Evolutionary conservation across 176 grass and related monocot genomes (phyloP).

Genomic region (Musa schizocarpa): DNA sequence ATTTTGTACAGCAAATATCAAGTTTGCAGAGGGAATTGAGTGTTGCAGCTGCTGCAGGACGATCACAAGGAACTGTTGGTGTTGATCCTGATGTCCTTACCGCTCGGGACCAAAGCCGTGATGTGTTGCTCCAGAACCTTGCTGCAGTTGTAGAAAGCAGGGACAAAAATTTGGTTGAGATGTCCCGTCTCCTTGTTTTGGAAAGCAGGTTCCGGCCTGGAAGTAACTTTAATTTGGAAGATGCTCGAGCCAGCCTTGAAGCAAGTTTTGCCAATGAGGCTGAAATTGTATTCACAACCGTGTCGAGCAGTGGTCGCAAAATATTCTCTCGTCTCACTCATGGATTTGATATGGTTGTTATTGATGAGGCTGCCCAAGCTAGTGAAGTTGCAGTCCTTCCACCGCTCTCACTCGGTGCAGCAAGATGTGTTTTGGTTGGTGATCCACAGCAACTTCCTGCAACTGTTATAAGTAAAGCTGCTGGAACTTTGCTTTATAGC

Average conservation of each 20-base stretch:
- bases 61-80: conserved; percentile 92
- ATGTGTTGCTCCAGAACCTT: conserved; percentile 72
- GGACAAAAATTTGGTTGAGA: conserved; percentile 96
- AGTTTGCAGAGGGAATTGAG: conserved; percentile 71
- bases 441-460: conserved; percentile 97
- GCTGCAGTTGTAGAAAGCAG: conserved; percentile 81
- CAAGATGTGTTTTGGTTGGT: conserved; percentile 94
- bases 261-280: conserved; percentile 98
- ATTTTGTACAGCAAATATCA: conserved; percentile 67
- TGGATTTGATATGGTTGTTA: conserved; percentile 99
- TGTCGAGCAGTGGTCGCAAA: conserved; percentile 88
- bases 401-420: conserved; percentile 85
- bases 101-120: conserved; percentile 65
- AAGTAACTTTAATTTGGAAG: conserved; percentile 86
- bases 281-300: conserved; percentile 99
- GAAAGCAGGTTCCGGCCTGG: conserved; percentile 80
- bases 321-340: conserved; percentile 95
- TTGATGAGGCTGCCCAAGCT: conserved; percentile 97
- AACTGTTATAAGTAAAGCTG: conserved; percentile 98
- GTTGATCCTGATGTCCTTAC: conserved; percentile 89
- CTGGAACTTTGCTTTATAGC: conserved; percentile 93
- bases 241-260: conserved; percentile 86
- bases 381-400: conserved; percentile 92
- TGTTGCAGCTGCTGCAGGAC: conserved; percentile 59
- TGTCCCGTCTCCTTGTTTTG: conserved; percentile 83